Base-by-base conservation (phyloP, 164 flowering plant species). In the Berberis thunbergii region DNA sequence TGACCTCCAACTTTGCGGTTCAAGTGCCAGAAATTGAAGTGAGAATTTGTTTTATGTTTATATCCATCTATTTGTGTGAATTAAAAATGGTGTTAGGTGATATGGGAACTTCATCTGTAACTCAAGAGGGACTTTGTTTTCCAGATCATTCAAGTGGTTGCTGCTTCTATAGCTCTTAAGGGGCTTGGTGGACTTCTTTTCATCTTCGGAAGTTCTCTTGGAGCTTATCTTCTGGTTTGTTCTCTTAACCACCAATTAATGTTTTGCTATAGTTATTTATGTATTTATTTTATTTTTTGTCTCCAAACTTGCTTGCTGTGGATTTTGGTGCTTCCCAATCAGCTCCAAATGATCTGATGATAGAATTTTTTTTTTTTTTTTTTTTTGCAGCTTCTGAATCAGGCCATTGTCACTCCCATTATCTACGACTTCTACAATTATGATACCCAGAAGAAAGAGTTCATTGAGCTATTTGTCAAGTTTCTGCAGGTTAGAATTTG, bases 391-490 rank as follows among this genome's bases (percentile, higher is more conserved):
- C 54, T 52, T 11, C 54, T 52, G 54, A 12, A 52, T 61, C 83
- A 79, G 76, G 60, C 75, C 45, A 70, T 82, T 68, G 54, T 67
- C n/a, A 74, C 84, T 57, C 94, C 94, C 0, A 80, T 89, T 62
- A 59, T 87, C 72, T 82, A 72, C 43, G 94, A 89, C 72, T 86
- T 87, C 79, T 87, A 89, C 77, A 87, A 86, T 69, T 84, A 86
- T 49, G 91, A 84, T 44, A 60, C 53, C 48, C 85, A 81, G 66
- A 78, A 78, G 62, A 81, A 75, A 52, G 84, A 86, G 69, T 84
- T 78, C 62, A 41, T 60, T 57, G 79, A 63, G 56, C 84, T 85
- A 49, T 87, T 89, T 45, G 62, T 72, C 75, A 81, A 87, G 70
- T 89, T 89, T 71, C 70, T 77, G 7, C 85, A 86, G 91, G 96